A percentile compares a stretch with the other conserved stretches of the same genome.
Evolutionary conservation across 495 filamentous ascomycete genomes (phyloP).

Genomic region (Aspergillus cavernicola): DNA sequence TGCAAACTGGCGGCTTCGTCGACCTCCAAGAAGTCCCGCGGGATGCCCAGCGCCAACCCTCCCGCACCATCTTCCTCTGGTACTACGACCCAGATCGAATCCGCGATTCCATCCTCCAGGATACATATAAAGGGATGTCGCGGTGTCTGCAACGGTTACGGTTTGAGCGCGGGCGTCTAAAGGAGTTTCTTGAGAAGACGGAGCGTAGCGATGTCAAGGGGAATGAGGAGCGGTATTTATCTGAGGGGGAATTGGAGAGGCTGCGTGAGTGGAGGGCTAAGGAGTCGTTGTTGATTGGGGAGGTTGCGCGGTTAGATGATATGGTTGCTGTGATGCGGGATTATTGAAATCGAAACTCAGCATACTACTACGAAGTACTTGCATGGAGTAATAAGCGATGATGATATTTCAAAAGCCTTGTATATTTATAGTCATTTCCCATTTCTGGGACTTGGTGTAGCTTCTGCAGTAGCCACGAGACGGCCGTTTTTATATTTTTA

Average conservation of each 20-base stretch:
- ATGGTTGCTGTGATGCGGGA: slow-evolving; percentile 79
- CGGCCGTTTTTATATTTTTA: too few relatives aligned
- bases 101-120: slow-evolving; percentile 61
- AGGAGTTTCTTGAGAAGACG: slow-evolving; percentile 67
- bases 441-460: neutral
- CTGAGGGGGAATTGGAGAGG: slow-evolving; percentile 58
- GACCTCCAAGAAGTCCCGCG: slow-evolving; percentile 90
- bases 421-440: too few relatives aligned
- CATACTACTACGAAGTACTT: too few relatives aligned
- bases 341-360: slow-evolving; percentile 56
- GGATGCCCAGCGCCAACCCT: slow-evolving; percentile 71
- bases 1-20: slow-evolving; percentile 79
- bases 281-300: slow-evolving; percentile 72
- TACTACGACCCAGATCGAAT: slow-evolving; percentile 76
- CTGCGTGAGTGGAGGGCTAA: slow-evolving; percentile 64
- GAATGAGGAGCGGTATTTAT: slow-evolving; percentile 72
- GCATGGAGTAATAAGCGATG: slow-evolving; percentile 7
- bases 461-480: neutral
- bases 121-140: slow-evolving; percentile 86
- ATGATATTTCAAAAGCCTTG: neutral
- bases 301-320: slow-evolving; percentile 77
- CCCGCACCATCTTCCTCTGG: slow-evolving; percentile 83
- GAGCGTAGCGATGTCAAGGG: slow-evolving; percentile 80
- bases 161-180: slow-evolving; percentile 63
- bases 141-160: slow-evolving; percentile 71